A percentile compares a stretch with the other conserved stretches of the same genome.
Conservation (phyloP, 768 basidiomycete species). For the Leccinum barrowsii region DNA sequence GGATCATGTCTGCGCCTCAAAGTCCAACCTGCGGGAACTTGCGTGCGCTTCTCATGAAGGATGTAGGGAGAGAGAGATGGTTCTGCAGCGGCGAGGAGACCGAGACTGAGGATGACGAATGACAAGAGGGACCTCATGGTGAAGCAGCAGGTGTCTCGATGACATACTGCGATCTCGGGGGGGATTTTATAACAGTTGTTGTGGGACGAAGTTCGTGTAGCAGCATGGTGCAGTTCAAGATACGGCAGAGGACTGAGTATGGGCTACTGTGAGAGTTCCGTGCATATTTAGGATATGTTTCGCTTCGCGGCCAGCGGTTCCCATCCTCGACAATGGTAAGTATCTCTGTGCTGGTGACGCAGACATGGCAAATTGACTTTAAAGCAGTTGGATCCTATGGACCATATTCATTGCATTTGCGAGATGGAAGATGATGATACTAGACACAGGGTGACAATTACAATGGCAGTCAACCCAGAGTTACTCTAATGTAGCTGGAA, state of each 20-base stretch:
- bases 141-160: background rate
- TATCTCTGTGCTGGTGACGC: too few species aligned
- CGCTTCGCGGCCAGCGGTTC: background rate
- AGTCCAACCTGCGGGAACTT: slow-evolving; percentile 36
- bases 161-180: background rate
- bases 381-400: background rate
- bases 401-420: background rate
- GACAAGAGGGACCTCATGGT: slow-evolving; percentile 17
- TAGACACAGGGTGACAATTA: background rate
- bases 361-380: background rate
- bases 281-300: background rate
- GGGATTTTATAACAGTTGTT: slow-evolving; percentile 10
- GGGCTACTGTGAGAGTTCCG: background rate
- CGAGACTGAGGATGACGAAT: slow-evolving; percentile 16
- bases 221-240: slow-evolving; percentile 9
- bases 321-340: background rate
- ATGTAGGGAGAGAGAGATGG: slow-evolving; percentile 23
- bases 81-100: slow-evolving; percentile 15
- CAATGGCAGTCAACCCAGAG: background rate
- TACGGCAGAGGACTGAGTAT: background rate
- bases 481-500: too few species aligned
- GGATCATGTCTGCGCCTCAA: slow-evolving; percentile 36
- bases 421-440: too few species aligned
- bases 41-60: slow-evolving; percentile 39
- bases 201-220: slow-evolving; percentile 4